Conservation (phyloP, 139 green algal genomes). For the Haematococcus lacustris region DNA sequence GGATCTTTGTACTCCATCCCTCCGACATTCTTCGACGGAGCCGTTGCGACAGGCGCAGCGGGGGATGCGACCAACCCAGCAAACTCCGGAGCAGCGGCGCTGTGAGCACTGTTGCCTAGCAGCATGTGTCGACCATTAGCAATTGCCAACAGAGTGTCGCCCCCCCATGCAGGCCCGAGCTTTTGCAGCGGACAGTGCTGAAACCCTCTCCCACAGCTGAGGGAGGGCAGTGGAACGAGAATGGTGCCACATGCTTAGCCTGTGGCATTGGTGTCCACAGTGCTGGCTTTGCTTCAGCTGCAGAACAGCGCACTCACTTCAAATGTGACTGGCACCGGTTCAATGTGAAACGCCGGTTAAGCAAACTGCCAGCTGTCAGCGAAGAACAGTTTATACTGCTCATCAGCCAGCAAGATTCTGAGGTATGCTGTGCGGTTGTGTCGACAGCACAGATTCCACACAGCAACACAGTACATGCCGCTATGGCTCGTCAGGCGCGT, state of each 20-base stretch:
- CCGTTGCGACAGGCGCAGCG: too few species aligned
- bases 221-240: background rate
- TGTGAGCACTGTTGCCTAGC: too few species aligned
- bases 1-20: too few species aligned
- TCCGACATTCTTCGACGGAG: too few species aligned
- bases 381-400: constrained; percentile 58
- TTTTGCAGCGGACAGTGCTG: too few species aligned
- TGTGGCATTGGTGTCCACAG: constrained; percentile 51
- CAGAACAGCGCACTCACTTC: constrained; percentile 80
- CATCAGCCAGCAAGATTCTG: constrained; percentile 27
- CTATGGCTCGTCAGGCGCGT: constrained; percentile 4
- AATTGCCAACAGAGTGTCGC: too few species aligned
- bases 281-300: constrained; percentile 36
- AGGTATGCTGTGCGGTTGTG: constrained; percentile 24
- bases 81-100: too few species aligned
- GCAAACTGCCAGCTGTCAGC: constrained; percentile 41
- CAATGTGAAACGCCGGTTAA: constrained; percentile 71
- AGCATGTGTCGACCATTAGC: too few species aligned
- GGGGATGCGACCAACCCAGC: too few species aligned
- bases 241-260: constrained; percentile 43
- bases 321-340: constrained; percentile 83
- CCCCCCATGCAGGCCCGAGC: too few species aligned
- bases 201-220: too few species aligned
- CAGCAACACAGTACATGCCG: constrained; percentile 9
- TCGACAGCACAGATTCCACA: constrained; percentile 8